Evolutionary conservation across 768 basidiomycete species (phyloP).

Genomic region (Trametes coccinea): DNA sequence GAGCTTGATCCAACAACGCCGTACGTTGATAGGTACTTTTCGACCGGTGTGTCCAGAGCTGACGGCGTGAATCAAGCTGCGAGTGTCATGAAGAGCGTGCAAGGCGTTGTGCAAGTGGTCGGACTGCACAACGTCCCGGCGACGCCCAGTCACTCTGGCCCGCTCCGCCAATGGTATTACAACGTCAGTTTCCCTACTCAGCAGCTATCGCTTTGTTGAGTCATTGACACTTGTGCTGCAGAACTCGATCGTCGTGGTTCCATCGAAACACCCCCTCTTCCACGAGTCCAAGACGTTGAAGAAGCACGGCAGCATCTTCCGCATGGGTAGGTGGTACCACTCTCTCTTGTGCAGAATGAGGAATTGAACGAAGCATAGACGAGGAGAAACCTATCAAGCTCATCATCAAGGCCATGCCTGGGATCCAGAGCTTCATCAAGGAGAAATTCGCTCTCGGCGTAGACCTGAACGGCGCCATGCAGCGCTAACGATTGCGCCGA

Average conservation of each 20-base stretch:
- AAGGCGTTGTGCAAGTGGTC: slow-evolving; percentile 76
- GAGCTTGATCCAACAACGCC: slow-evolving; percentile 68
- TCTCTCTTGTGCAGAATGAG: not conserved
- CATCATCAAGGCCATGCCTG: slow-evolving; percentile 64
- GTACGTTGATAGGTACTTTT: slow-evolving; percentile 41
- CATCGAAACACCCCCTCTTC: slow-evolving; percentile 57
- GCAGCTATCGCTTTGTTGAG: too few species aligned
- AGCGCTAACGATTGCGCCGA: not conserved
- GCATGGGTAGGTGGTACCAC: slow-evolving; percentile 52
- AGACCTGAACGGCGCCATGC: not conserved
- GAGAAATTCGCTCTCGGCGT: slow-evolving; percentile 1
- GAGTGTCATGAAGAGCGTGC: slow-evolving; percentile 62
- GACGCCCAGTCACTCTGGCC: slow-evolving; percentile 55
- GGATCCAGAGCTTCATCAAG: slow-evolving; percentile 57
- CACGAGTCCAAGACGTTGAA: slow-evolving; percentile 45
- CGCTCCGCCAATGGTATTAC: slow-evolving; percentile 70
- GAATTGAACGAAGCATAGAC: slow-evolving; percentile 39
- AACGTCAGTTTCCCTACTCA: slow-evolving; percentile 44
- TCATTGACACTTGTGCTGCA: slow-evolving; percentile 30
- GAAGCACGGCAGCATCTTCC: slow-evolving; percentile 64
- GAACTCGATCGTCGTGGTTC: slow-evolving; percentile 74
- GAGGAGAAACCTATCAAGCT: slow-evolving; percentile 75
- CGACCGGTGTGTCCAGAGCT: slow-evolving; percentile 4
- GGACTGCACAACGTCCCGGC: slow-evolving; percentile 60
- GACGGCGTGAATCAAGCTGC: slow-evolving; percentile 34